These are phyloP conservation scores for Xylaria castorea DNA, from an alignment of 495 filamentous ascomycete species.

Conservation along the genomic window DNA sequence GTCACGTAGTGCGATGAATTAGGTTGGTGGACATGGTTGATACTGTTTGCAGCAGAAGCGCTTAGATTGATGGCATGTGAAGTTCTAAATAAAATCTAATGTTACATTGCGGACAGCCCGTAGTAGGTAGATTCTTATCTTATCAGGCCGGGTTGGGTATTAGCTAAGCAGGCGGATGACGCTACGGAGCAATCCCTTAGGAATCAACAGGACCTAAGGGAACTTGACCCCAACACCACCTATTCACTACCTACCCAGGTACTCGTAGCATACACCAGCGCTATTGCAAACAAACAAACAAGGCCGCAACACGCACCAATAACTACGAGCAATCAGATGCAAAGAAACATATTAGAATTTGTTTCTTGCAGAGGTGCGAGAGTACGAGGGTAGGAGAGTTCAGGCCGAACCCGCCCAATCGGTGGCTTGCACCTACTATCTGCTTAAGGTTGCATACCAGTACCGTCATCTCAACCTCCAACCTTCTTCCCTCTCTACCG, in stretches of 20 bases:
- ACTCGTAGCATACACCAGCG: conserved; percentile 15
- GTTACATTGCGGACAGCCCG: not conserved
- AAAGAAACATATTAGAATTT: not conserved
- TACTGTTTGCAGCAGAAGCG: conserved; percentile 10
- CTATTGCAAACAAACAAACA: conserved; percentile 12
- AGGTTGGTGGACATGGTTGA: not conserved
- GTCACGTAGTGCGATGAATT: not conserved
- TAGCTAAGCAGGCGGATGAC: conserved; percentile 24
- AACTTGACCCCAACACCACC: conserved; percentile 32
- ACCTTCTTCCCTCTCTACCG: not conserved
- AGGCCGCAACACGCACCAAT: conserved; percentile 10
- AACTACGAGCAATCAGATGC: conserved; percentile 5
- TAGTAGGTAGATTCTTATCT: conserved; percentile 7
- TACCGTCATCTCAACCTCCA: conserved; percentile 8
- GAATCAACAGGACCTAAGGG: conserved; percentile 27
- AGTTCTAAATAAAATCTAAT: not conserved
- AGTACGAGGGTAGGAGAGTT: not conserved
- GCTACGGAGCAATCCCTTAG: conserved; percentile 25
- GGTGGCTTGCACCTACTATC: conserved; percentile 6
- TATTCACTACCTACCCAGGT: conserved; percentile 7
- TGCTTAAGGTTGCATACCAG: conserved; percentile 8
- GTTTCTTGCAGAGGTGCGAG: not conserved
- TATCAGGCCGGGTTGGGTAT: not conserved
- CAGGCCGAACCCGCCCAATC: conserved; percentile 19
- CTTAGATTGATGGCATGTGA: conserved; percentile 8